A percentile compares a stretch with the other conserved stretches of the same genome.
phyloP scores from a whole-genome alignment of 768 basidiomycete genomes.

The Suillus occidentalis region DNA sequence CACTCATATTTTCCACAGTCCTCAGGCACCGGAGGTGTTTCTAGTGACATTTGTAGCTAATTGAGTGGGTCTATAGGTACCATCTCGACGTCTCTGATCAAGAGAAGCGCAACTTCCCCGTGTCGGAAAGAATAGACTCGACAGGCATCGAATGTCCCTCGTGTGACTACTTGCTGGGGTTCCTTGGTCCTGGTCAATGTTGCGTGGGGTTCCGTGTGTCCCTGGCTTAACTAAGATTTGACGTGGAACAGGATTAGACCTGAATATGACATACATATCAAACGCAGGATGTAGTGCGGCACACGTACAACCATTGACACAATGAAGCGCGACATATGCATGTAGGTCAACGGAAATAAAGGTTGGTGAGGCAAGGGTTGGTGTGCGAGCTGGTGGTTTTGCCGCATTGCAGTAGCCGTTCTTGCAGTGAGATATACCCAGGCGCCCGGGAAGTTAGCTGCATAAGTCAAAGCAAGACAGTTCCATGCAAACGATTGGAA shows the following conservation, averaged over 20 bases:
- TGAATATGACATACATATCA: not conserved
- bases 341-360: constrained; percentile 2
- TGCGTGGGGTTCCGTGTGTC: not conserved
- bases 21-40: not conserved
- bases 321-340: not conserved
- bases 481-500: constrained; percentile 7
- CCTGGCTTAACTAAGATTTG: not conserved
- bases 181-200: not conserved
- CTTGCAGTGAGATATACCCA: not conserved
- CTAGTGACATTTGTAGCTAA: not conserved
- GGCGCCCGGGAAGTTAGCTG: not conserved
- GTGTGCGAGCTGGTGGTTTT: constrained; percentile 1
- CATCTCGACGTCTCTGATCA: not conserved
- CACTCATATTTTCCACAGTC: not conserved
- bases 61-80: not conserved
- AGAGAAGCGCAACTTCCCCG: not conserved
- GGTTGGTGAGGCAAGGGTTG: not conserved
- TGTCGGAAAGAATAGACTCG: not conserved
- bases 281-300: not conserved
- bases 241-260: not conserved
- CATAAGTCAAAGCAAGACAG: not conserved
- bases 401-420: not conserved
- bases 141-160: not conserved
- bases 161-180: not conserved
- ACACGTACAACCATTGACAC: not conserved